Evolutionary conservation across 768 basidiomycete genomes (phyloP).

Genomic region (Lyophyllum semitale): DNA sequence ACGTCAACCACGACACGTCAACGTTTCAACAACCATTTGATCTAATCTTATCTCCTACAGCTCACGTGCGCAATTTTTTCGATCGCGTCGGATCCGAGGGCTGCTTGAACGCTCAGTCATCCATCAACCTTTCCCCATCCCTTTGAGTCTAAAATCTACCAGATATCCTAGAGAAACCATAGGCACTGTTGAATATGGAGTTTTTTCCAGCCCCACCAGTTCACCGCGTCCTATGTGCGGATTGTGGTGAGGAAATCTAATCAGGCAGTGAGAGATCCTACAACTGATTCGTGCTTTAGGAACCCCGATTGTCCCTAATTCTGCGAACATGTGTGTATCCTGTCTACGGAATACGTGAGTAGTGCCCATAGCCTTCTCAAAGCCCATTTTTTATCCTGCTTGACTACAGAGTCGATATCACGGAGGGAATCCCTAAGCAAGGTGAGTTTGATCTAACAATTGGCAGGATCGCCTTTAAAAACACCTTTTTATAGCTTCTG

Average conservation of each 20-base stretch:
- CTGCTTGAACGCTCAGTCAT: constrained; percentile 12
- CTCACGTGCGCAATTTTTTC: constrained; percentile 20
- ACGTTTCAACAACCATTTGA: constrained; percentile 10
- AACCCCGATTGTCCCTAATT: constrained; percentile 87
- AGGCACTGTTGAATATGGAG: constrained; percentile 56
- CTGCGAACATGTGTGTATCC: constrained; percentile 87
- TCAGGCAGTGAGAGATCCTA: background rate
- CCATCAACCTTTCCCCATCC: background rate
- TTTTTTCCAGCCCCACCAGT: constrained; percentile 74
- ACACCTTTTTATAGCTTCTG: constrained; percentile 54
- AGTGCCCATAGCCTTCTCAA: background rate
- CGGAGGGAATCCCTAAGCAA: constrained; percentile 97
- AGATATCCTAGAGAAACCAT: background rate
- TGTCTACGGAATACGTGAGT: constrained; percentile 86
- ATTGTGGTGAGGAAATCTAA: constrained; percentile 62
- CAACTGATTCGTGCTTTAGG: constrained; percentile 39
- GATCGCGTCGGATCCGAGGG: constrained; percentile 1
- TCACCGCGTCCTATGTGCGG: constrained; percentile 85
- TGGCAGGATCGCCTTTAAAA: background rate
- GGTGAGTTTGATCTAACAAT: constrained; percentile 40
- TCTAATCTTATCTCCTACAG: constrained; percentile 10
- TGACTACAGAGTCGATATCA: constrained; percentile 81
- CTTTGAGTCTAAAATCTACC: background rate
- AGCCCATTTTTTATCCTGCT: constrained; percentile 3
- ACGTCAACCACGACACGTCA: constrained; percentile 14